Evolutionary conservation across 2,329 filamentous ascomycete genomes (phyloP), one percentile per base, ranked within the genome.

Genomic region (Pyricularia grisea): DNA sequence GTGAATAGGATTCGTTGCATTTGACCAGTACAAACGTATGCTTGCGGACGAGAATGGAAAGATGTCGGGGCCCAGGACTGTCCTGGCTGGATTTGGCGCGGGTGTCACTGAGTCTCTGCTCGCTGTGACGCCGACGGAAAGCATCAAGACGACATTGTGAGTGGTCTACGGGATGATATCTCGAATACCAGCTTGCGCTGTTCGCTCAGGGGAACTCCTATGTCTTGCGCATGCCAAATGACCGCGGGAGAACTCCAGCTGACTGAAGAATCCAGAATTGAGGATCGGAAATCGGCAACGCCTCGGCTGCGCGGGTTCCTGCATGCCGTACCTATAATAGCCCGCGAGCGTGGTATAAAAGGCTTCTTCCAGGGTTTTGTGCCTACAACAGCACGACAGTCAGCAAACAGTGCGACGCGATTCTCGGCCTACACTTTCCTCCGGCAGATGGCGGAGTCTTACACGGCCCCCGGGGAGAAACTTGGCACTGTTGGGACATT

Each of bases 361-460:
- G 95, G 94, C 66, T 98, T 99, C 84, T 97, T 99, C 85, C 93
- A 98, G 78, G 95, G 95, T 28, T 95, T 99, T 75, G 89, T 96
- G 10, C 95, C 95, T 0, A 99, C 95, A 1, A 98, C 95, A 4
- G 93, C 94, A 27, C 87, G 95, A 67, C 95, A 99, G 80, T 93
- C 94, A 14, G 94, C 95, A 74, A 99, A 99, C 81, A 94, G 91
- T 64, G 95, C 95, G 0, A 92, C 92, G 1, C 88, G 95, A 20
- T 99, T 99, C 80, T 91, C 92, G 23, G 90, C 91, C 65, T 99
- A 97, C 80, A 97, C 92, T 2, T 92, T 90, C 70, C 84, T 97
- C 73, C 94, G 93, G 80, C 95, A 98, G 79, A 82, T 97, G 72
- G 95, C 94, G 71, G 92, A 95, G 80, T 91, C 92, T 28, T 98